Evolutionary conservation across 2,329 filamentous ascomycete species (phyloP).

Genomic region (Xylaria sp.): DNA sequence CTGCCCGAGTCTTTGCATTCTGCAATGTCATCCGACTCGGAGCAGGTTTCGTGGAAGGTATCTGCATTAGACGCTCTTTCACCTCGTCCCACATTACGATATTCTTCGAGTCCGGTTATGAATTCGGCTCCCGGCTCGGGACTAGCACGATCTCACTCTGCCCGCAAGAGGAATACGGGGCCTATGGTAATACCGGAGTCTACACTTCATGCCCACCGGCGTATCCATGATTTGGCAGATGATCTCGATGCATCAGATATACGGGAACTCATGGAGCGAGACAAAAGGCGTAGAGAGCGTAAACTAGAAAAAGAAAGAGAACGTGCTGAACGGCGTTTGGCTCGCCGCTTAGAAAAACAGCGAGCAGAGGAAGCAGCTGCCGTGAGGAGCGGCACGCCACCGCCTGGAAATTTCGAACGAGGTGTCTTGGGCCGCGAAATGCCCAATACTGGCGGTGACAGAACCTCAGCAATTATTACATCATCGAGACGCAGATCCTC

Average conservation of each 20-base stretch:
- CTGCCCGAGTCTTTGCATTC: slow-evolving; percentile 79
- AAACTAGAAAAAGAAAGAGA: slow-evolving; percentile 76
- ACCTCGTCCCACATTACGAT: slow-evolving; percentile 85
- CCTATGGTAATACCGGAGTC: slow-evolving; percentile 69
- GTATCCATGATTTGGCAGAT: slow-evolving; percentile 80
- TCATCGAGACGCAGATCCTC: slow-evolving; percentile 65
- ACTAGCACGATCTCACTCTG: slow-evolving; percentile 61
- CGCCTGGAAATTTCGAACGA: slow-evolving; percentile 67
- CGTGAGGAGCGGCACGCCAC: slow-evolving; percentile 60
- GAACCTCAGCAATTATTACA: slow-evolving; percentile 65
- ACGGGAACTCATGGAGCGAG: slow-evolving; percentile 89
- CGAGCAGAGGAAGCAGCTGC: slow-evolving; percentile 67
- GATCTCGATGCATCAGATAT: slow-evolving; percentile 86
- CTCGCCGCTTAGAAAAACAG: slow-evolving; percentile 74
- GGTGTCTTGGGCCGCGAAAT: slow-evolving; percentile 70
- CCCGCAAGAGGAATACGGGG: slow-evolving; percentile 63
- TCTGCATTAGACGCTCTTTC: slow-evolving; percentile 83
- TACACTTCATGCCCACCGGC: slow-evolving; percentile 68
- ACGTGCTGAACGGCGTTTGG: slow-evolving; percentile 71
- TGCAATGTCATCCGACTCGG: slow-evolving; percentile 78
- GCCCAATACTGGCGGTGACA: slow-evolving; percentile 67
- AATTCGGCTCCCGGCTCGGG: slow-evolving; percentile 58
- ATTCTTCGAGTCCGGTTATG: slow-evolving; percentile 72
- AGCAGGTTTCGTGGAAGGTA: slow-evolving; percentile 81
- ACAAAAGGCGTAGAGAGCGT: slow-evolving; percentile 81